Evolutionary conservation across 2,329 filamentous ascomycete genomes (phyloP).

Genomic region (Pyrenophora graminea): DNA sequence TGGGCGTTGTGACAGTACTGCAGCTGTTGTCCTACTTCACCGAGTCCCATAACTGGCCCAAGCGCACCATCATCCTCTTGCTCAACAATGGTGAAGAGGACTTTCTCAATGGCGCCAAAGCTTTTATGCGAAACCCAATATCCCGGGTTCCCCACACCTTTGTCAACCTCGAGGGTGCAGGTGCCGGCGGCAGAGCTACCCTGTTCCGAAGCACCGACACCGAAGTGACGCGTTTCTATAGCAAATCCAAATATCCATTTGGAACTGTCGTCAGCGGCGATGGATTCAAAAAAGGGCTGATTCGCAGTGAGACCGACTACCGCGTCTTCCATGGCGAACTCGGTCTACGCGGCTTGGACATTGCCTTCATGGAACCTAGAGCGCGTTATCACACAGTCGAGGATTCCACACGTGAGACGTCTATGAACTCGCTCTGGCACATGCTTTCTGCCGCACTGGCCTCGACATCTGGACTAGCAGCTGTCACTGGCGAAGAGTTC

Average conservation of each 20-base stretch:
- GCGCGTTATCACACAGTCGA: constrained; percentile 89
- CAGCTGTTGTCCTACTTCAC: constrained; percentile 89
- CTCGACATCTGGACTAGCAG: constrained; percentile 72
- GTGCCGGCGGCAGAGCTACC: constrained; percentile 84
- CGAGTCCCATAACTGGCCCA: constrained; percentile 67
- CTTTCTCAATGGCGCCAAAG: constrained; percentile 81
- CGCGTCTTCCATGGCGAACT: constrained; percentile 76
- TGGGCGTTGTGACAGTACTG: constrained; percentile 83
- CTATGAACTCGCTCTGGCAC: constrained; percentile 77
- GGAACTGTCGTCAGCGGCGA: constrained; percentile 81
- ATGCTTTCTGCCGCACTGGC: constrained; percentile 86
- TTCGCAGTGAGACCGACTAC: constrained; percentile 89
- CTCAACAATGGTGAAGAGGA: constrained; percentile 98
- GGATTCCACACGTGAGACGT: constrained; percentile 81
- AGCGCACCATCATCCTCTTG: constrained; percentile 78
- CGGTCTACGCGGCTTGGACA: constrained; percentile 84
- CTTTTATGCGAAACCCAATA: constrained; percentile 81
- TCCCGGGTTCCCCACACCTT: constrained; percentile 83
- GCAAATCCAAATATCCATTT: constrained; percentile 73
- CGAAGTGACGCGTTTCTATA: constrained; percentile 81
- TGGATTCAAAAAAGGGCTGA: constrained; percentile 77
- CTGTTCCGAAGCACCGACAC: constrained; percentile 88
- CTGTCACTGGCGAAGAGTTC: constrained; percentile 69
- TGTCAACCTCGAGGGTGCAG: constrained; percentile 92
- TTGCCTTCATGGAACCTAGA: constrained; percentile 87